Base-by-base conservation (phyloP, 2,329 filamentous ascomycete genomes). In the Aspergillus neoniger region DNA sequence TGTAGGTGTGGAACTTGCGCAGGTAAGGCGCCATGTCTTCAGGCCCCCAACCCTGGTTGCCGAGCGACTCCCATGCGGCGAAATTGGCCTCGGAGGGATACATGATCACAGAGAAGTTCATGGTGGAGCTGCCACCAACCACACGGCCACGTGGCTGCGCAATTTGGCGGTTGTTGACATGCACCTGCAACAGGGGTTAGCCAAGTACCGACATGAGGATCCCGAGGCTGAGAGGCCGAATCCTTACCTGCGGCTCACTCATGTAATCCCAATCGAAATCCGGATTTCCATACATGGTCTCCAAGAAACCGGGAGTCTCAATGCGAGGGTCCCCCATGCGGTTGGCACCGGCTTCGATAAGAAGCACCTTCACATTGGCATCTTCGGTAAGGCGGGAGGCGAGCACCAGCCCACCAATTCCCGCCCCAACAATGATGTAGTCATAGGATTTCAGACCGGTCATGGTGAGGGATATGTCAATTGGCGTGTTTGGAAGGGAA, bases 21-120 rank as follows among this genome's bases (percentile, higher is more conserved):
- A 84, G 83, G 62, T 84, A 85, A 0, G 79, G 81, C 1, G 81
- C 67, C 21, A 85, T 70, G 32, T 72, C 73, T 2, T 77, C 69
- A 70, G 78, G 81, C 4, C 70, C 72, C 77, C 79, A 83, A 2
- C 77, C 80, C 0, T 74, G 65, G 50, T 81, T 81, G 0, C 80
- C 82, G 0, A 84, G 66, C 2, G 69, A 69, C 49, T 74, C 73
- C 81, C 81, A 83, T 1, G 73, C 70, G 53, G 81, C 71, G 51
- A 80, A 82, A 53, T 81, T 78, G 1, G 70, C 67, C n/a, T 68
- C 67, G 4, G 55, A 58, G 7, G 65, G 65, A n/a, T 67, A 68
- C 38, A 67, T 49, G 25, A 64, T 23, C 2, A 60, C 51, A 15
- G 70, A 72, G 50, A 81, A 79, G 62, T 83, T 83, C 39, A 83